These are phyloP conservation scores for Jatropha podagrica DNA, from an alignment of 441 rosid species.

Conservation along the genomic window DNA sequence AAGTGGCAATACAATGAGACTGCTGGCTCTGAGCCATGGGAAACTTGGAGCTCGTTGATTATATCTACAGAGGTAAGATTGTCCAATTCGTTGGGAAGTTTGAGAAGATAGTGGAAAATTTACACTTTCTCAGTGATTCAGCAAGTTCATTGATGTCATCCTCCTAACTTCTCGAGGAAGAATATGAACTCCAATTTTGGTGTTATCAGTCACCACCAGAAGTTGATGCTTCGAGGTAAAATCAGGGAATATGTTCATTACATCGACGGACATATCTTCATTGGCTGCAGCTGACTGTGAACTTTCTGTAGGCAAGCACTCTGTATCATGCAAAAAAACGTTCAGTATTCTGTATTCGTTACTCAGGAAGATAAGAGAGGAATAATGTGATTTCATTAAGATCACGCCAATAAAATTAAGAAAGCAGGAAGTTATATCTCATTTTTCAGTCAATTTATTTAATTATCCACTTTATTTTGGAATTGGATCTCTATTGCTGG, in stretches of 20 bases:
- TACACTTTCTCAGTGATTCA: neutral
- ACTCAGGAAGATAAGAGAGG: neutral
- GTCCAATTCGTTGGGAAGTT: neutral
- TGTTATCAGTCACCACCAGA: neutral
- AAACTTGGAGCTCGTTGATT: neutral
- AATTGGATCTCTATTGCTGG: neutral
- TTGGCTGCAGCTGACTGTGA: neutral
- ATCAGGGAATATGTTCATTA: neutral
- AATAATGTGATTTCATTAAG: neutral
- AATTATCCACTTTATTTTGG: neutral
- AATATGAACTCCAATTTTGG: neutral
- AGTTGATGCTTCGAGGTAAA: neutral
- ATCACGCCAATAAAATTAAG: neutral
- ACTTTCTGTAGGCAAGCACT: neutral
- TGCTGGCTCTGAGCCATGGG: neutral
- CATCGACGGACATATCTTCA: too few relatives aligned
- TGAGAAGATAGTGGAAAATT: neutral
- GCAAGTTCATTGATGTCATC: neutral
- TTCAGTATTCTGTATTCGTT: too few relatives aligned
- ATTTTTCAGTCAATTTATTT: neutral
- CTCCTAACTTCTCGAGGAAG: neutral
- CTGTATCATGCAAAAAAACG: neutral
- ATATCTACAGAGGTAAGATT: neutral
- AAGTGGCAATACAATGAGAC: neutral
- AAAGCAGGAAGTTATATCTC: too few relatives aligned